Percentiles rank a stretch among this genome's conserved stretches.
phyloP scores from a whole-genome alignment of 306 rosid genomes.

The Lupinus albus region DNA sequence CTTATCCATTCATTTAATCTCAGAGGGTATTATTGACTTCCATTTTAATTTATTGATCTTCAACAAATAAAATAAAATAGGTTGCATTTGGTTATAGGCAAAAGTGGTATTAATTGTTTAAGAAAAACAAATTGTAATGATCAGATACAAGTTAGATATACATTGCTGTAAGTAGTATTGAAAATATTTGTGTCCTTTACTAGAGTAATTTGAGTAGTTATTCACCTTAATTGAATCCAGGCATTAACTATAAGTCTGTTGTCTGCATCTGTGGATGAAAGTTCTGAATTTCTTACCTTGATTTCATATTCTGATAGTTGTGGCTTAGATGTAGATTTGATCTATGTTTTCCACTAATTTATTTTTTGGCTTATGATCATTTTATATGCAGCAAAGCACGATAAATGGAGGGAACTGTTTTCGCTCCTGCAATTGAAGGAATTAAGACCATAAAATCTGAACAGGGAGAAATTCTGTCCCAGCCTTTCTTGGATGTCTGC shows the following conservation, averaged over 20 bases:
- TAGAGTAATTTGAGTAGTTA: slow-evolving; percentile 12
- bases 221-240: slow-evolving; percentile 10
- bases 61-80: not conserved
- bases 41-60: slow-evolving; percentile 14
- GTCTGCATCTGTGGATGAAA: slow-evolving; percentile 6
- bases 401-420: slow-evolving; percentile 80
- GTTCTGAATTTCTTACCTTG: slow-evolving; percentile 17
- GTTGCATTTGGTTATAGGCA: slow-evolving; percentile 7
- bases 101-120: slow-evolving; percentile 12
- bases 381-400: slow-evolving; percentile 47
- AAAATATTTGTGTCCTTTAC: not conserved
- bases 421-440: slow-evolving; percentile 81
- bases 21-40: not conserved
- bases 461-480: slow-evolving; percentile 72
- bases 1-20: not conserved
- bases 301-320: slow-evolving; percentile 16
- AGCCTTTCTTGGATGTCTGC: slow-evolving; percentile 92
- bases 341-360: slow-evolving; percentile 18
- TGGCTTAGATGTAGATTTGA: slow-evolving; percentile 27
- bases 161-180: not conserved
- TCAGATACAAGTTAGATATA: slow-evolving; percentile 15
- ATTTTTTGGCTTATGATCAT: slow-evolving; percentile 22
- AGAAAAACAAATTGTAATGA: slow-evolving; percentile 17
- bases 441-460: slow-evolving; percentile 68
- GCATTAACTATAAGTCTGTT: not conserved